phyloP scores from a whole-genome alignment of 2,329 filamentous ascomycete genomes.

The Aspergillus flavus region DNA sequence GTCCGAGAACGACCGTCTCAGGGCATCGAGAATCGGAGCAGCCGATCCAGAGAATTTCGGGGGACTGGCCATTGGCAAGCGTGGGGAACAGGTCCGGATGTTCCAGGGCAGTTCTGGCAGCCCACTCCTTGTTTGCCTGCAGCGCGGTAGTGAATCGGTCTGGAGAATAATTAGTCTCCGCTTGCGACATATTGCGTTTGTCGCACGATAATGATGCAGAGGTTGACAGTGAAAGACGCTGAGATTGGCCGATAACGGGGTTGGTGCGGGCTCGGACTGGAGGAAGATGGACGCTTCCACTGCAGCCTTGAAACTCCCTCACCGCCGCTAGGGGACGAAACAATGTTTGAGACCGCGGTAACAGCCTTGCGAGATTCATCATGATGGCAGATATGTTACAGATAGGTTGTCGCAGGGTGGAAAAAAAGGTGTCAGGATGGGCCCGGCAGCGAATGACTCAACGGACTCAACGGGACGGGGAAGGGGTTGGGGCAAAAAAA shows the following conservation, averaged over 20 bases:
- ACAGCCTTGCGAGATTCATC: constrained; percentile 28
- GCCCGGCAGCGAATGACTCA: constrained; percentile 4
- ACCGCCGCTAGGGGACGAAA: constrained; percentile 14
- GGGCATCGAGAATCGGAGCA: constrained; percentile 85
- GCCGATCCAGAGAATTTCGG: constrained; percentile 74
- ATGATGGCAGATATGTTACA: constrained; percentile 15
- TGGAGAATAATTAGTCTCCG: constrained; percentile 32
- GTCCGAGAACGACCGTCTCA: constrained; percentile 77
- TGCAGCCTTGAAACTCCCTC: constrained; percentile 10
- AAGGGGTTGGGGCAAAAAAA: background rate
- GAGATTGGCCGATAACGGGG: constrained; percentile 7
- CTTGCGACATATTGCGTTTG: constrained; percentile 11
- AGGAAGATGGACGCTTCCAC: constrained; percentile 1
- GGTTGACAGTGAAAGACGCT: constrained; percentile 23
- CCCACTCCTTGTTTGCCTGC: constrained; percentile 71
- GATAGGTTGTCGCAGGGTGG: constrained; percentile 1
- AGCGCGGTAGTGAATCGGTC: constrained; percentile 66
- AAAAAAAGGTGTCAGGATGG: background rate
- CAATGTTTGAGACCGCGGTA: constrained; percentile 21
- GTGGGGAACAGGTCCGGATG: constrained; percentile 72
- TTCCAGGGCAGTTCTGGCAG: constrained; percentile 63
- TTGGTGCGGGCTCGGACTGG: constrained; percentile 4
- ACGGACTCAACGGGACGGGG: background rate
- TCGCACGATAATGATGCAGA: constrained; percentile 22
- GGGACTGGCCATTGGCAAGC: constrained; percentile 67